A percentile compares a stretch with the other conserved stretches of the same genome.
Evolutionary conservation across 1,284 basidiomycete genomes (phyloP).

Genomic region (Pseudozyma sp.): DNA sequence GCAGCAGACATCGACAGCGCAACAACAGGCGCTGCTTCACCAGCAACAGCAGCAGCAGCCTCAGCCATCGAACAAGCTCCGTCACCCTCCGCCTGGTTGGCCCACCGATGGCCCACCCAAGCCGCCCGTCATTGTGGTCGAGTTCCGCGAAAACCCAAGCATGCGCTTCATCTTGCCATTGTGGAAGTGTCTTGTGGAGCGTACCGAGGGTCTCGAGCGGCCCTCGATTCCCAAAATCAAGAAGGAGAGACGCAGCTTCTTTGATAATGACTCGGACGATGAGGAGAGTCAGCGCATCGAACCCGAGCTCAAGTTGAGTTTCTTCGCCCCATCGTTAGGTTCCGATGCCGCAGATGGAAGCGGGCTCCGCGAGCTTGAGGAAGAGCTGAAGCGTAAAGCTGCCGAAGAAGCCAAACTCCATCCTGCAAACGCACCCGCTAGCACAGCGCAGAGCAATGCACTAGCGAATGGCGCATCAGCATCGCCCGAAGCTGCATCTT

Average conservation of each 20-base stretch:
- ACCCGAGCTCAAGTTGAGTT: conserved; percentile 54
- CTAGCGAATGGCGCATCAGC: conserved; percentile 8
- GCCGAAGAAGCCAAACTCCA: conserved; percentile 38
- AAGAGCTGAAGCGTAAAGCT: conserved; percentile 43
- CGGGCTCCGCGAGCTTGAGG: conserved; percentile 47
- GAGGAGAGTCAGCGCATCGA: conserved; percentile 42
- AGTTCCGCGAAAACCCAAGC: conserved; percentile 66
- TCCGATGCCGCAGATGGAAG: conserved; percentile 60
- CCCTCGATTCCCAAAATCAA: conserved; percentile 45
- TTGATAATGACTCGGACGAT: conserved; percentile 52
- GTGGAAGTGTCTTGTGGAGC: conserved; percentile 61
- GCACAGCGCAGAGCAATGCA: conserved; percentile 6
- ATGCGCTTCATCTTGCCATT: conserved; percentile 65
- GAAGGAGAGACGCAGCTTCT: conserved; percentile 50
- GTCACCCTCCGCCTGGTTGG: conserved; percentile 53
- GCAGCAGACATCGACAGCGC: conserved; percentile 20
- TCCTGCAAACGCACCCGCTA: conserved; percentile 8
- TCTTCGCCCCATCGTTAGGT: conserved; percentile 58
- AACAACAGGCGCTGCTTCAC: conserved; percentile 23
- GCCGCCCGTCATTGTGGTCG: conserved; percentile 65
- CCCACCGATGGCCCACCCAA: conserved; percentile 49
- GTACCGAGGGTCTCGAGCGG: conserved; percentile 50
- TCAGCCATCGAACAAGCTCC: conserved; percentile 34
- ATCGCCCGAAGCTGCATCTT: conserved; percentile 21
- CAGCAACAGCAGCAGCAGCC: conserved; percentile 25